Evolutionary conservation across 805 yeast species (phyloP).

Genomic region (Starmera dryadoides): DNA sequence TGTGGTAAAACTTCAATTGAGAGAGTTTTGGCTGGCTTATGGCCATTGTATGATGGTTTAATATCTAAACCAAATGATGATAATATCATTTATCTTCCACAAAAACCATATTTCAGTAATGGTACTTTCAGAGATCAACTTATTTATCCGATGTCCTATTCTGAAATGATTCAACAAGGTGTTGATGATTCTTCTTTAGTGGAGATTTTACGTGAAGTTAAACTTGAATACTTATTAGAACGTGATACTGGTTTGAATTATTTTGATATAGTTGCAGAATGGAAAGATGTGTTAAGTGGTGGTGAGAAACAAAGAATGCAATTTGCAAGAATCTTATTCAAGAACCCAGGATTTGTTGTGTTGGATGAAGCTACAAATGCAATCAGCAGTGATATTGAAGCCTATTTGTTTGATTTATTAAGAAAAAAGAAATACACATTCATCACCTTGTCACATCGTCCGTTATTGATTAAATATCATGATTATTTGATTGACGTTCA

Average conservation of each 20-base stretch:
- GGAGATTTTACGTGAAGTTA: slow-evolving; percentile 65
- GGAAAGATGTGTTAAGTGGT: slow-evolving; percentile 94
- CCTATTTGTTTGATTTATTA: slow-evolving; percentile 70
- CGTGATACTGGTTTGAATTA: slow-evolving; percentile 48
- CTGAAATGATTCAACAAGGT: slow-evolving; percentile 70
- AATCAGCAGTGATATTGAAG: slow-evolving; percentile 84
- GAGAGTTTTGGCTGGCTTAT: slow-evolving; percentile 75
- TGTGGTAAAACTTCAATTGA: slow-evolving; percentile 86
- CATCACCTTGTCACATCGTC: slow-evolving; percentile 79
- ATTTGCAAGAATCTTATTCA: slow-evolving; percentile 79
- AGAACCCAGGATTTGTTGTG: slow-evolving; percentile 72
- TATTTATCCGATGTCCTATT: slow-evolving; percentile 76
- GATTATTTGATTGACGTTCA: slow-evolving; percentile 66
- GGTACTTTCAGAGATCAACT: slow-evolving; percentile 90
- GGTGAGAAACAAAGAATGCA: slow-evolving; percentile 90
- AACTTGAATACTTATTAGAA: slow-evolving; percentile 69
- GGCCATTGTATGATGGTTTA: slow-evolving; percentile 86
- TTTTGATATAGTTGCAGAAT: slow-evolving; percentile 45
- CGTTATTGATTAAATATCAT: slow-evolving; percentile 78
- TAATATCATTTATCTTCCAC: slow-evolving; percentile 76
- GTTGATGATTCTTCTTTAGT: slow-evolving; percentile 61
- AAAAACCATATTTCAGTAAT: slow-evolving; percentile 72
- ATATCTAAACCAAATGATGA: slow-evolving; percentile 68
- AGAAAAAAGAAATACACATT: slow-evolving; percentile 65
- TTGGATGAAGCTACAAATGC: slow-evolving; percentile 95